phyloP scores from a whole-genome alignment of 495 filamentous ascomycete genomes.

The Hyaloscypha finlandica region DNA sequence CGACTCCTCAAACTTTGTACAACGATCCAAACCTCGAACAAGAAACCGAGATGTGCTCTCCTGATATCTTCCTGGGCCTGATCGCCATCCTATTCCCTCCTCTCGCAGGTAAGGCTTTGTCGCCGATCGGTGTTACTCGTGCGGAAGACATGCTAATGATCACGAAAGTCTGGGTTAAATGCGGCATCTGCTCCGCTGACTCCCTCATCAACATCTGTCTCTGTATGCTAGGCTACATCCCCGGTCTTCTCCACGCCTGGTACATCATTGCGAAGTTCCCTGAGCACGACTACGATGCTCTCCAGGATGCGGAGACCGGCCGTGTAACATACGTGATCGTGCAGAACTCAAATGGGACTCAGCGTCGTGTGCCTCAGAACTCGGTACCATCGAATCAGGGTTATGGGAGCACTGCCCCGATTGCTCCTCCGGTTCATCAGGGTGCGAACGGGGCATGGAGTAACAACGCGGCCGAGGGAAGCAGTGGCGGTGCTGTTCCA shows the following conservation, averaged over 20 bases:
- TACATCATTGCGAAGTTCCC: constrained; percentile 96
- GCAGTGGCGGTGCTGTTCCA: constrained; percentile 29
- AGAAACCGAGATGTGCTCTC: constrained; percentile 52
- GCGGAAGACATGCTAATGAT: constrained; percentile 29
- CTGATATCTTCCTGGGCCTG: constrained; percentile 85
- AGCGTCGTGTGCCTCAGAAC: constrained; percentile 19
- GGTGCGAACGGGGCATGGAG: constrained; percentile 30
- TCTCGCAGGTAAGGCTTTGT: constrained; percentile 71
- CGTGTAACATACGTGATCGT: constrained; percentile 74
- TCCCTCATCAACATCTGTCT: constrained; percentile 94
- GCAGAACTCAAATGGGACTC: constrained; percentile 32
- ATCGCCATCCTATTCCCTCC: constrained; percentile 94
- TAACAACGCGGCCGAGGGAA: constrained; percentile 27
- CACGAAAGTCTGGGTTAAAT: constrained; percentile 85
- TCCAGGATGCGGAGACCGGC: constrained; percentile 58
- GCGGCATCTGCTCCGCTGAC: constrained; percentile 91
- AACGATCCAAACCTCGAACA: not conserved
- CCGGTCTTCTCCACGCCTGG: constrained; percentile 93
- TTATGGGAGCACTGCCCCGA: constrained; percentile 31
- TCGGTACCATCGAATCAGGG: constrained; percentile 16
- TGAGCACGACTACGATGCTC: constrained; percentile 67
- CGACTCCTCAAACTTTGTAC: not conserved
- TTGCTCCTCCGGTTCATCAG: constrained; percentile 31
- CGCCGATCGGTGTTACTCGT: constrained; percentile 8
- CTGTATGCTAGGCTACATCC: constrained; percentile 83